Base-by-base conservation (phyloP, 2,329 filamentous ascomycete species). In the Aquanectria penicillioides region DNA sequence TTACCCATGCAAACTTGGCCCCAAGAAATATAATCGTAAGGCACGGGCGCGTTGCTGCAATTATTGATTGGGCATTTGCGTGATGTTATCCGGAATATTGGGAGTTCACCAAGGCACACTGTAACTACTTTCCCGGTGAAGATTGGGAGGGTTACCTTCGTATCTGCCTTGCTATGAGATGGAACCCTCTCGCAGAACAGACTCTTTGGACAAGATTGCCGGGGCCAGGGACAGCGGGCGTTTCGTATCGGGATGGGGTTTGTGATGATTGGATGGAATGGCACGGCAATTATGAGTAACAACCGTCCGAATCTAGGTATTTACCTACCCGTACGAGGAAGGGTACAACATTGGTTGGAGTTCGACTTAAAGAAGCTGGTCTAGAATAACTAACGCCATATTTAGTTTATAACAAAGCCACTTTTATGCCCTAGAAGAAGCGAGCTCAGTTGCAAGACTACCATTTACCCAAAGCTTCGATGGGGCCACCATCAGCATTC, bases 81-180 rank as follows among this genome's bases (percentile, higher is more conserved):
- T 76, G 76, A 51, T 75, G 72, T 69, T 74, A 73, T 57, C 72
- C 71, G 2, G 71, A 74, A 48, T 73, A 73, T 57, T 74, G 69
- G 72, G 71, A 73, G 53, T 71, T 67, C 13, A 70, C 67, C 11
- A 73, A 67, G 63, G 67, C 66, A 38, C 64, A 72, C 57, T 73
- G 67, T 28, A 61, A 63, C 55, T 63, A 22, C 28, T 57, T 62
- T 17, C 40, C 31, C 2, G 25, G 10, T 5, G 36, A 66, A 13
- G 63, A 63, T 20, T 70, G 65, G 67, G 56, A 61, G 12, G 59
- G 68, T 15, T 51, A 60, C 17, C 40, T 74, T 41, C 52, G 51
- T 23, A 18, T 37, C 41, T 72, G 7, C 64, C 64, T 28, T 36
- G 57, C 37, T 72, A 73, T 20, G 62, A 69, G 20, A 52, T 18